Percentiles rank a stretch among this genome's conserved stretches.
These are phyloP conservation scores for Trichomonas tenax DNA, from an alignment of 208 protist genomes.

Conservation along the genomic window DNA sequence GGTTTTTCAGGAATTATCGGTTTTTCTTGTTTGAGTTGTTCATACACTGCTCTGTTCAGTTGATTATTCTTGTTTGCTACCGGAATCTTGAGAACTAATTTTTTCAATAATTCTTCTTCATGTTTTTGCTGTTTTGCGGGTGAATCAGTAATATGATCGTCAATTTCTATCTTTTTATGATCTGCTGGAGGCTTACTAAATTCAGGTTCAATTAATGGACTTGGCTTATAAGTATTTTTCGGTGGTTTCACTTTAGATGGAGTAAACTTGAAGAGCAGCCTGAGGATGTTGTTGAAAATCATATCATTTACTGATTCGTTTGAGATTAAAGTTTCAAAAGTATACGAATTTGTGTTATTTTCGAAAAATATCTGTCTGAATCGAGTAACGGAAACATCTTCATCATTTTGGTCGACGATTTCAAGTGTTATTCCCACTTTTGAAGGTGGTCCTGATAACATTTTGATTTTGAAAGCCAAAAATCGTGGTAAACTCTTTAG, in stretches of 20 bases:
- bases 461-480: background rate
- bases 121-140: no score
- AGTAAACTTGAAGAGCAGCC: background rate
- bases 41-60: no score
- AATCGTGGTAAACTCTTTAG: background rate
- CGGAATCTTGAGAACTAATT: no score
- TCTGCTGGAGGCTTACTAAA: no score
- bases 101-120: no score
- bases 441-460: background rate
- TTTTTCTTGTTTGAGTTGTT: no score
- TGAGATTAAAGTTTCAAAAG: background rate
- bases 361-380: background rate
- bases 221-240: background rate
- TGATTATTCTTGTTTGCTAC: no score
- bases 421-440: background rate
- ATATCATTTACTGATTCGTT: background rate
- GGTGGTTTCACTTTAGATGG: background rate
- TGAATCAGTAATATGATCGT: no score
- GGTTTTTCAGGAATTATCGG: no score
- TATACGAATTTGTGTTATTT: background rate
- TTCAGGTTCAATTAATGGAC: no score
- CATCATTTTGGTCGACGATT: background rate
- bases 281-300: background rate
- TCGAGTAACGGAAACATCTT: background rate
- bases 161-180: no score